Evolutionary conservation across 2,329 filamentous ascomycete genomes (phyloP), one percentile per base, ranked within the genome.

Genomic region (Onygenales sp.): DNA sequence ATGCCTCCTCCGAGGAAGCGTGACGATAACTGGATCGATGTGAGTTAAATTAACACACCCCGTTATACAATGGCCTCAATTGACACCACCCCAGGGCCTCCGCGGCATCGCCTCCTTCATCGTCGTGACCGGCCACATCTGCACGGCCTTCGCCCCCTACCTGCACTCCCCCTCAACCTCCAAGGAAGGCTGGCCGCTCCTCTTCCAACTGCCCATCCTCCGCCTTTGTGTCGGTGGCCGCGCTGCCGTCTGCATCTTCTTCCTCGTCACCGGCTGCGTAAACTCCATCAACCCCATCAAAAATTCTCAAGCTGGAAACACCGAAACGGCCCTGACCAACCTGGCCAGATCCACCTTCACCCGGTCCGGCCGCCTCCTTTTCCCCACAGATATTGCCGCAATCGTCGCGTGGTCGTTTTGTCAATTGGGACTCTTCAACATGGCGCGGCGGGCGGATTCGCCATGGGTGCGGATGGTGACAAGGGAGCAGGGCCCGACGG

Each of bases 21-120:
- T 51, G 57, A 59, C 36, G 58, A 58, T 49, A 61, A 61, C 54
- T 61, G 59, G 59, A 55, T 61, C 17, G 59, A 61, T 54, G 59
- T 61, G 56, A 39, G 52, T 46, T 39, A 27, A 27, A 4, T 27
- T 27, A 27, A 27, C 21, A 27, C 21, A 27, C 21, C 21, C 21
- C 21, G 33, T 34, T 1, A 27, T 14, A n/a, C 17, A 39, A 10
- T 11, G 6, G 17, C 14, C 17, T 43, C 39, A 32, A 42, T 51
- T 43, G 6, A 49, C 47, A 40, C 42, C 21, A 36, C 17, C 36
- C 2, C 27, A 73, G 70, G 70, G 70, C 59, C 65, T 73, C 27
- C 68, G 70, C 46, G 70, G 70, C 13, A 57, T 71, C 47, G 70
- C 70, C 4, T 70, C 70, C 7, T 69, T 72, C 55, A 67, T 70